Evolutionary conservation across 441 rosid genomes (phyloP).

Genomic region (Croton setiger): DNA sequence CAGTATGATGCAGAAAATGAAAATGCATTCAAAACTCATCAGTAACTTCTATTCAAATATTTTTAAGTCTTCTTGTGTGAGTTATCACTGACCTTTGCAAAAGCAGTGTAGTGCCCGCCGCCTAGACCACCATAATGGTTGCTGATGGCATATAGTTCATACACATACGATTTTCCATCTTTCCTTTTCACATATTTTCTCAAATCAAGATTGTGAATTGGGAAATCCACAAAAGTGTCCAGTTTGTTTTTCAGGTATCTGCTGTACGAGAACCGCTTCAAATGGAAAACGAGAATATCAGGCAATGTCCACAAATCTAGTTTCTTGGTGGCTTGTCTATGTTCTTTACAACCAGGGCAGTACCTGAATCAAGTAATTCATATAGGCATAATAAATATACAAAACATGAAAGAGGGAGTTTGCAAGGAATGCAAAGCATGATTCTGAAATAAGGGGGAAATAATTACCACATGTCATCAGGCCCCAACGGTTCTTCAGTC

Average conservation of each 20-base stretch:
- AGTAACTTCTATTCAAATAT: neutral
- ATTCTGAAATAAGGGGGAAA: neutral
- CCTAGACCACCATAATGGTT: constrained; percentile 82
- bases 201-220: constrained; percentile 61
- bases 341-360: constrained; percentile 73
- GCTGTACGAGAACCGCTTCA: constrained; percentile 76
- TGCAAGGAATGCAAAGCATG: neutral
- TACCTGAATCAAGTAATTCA: constrained; percentile 35
- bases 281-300: constrained; percentile 63
- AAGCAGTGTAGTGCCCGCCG: constrained; percentile 80
- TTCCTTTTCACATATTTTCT: constrained; percentile 42
- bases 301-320: constrained; percentile 77
- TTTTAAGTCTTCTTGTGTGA: neutral
- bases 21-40: neutral
- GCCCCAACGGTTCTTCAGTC: constrained; percentile 80
- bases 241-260: constrained; percentile 63
- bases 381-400: neutral
- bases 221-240: constrained; percentile 74
- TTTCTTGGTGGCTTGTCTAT: constrained; percentile 67
- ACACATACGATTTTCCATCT: constrained; percentile 35
- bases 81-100: constrained; percentile 48
- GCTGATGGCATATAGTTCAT: constrained; percentile 61
- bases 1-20: neutral
- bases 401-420: neutral
- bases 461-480: constrained; percentile 76